phyloP scores from a whole-genome alignment of 495 filamentous ascomycete genomes.

The Lasiosphaeria hispida region DNA sequence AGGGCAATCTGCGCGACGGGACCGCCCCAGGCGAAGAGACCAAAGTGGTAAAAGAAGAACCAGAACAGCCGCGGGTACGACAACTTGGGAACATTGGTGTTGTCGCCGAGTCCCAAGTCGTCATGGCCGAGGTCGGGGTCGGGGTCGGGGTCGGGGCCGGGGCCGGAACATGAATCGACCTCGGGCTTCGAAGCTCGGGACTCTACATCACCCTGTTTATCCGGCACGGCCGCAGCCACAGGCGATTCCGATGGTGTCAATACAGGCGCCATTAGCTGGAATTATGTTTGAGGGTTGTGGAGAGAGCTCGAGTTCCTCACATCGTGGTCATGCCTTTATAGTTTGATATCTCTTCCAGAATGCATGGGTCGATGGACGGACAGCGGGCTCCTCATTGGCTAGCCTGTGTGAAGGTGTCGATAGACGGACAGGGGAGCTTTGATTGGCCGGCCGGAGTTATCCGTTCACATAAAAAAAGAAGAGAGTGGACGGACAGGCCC shows the following conservation, averaged over 20 bases:
- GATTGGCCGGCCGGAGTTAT: slow-evolving; percentile 8
- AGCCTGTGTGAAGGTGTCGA: background rate
- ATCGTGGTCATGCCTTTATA: background rate
- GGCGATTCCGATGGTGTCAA: background rate
- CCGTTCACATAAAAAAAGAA: no score
- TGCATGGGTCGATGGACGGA: slow-evolving; percentile 13
- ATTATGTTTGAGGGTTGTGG: no score
- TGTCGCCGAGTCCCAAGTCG: slow-evolving; percentile 9
- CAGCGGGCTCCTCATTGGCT: slow-evolving; percentile 5
- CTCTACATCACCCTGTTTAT: slow-evolving; percentile 6
- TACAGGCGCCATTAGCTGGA: no score
- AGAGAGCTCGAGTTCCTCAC: no score
- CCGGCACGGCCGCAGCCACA: slow-evolving; percentile 5
- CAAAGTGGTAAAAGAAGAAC: slow-evolving; percentile 20
- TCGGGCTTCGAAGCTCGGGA: background rate
- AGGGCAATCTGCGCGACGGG: slow-evolving; percentile 14
- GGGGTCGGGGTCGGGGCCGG: no score
- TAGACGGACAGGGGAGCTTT: background rate
- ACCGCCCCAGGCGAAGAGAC: slow-evolving; percentile 17
- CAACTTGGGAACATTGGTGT: slow-evolving; percentile 11
- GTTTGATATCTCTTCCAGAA: background rate
- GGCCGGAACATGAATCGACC: no score
- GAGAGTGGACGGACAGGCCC: slow-evolving; percentile 1
- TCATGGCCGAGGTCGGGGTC: background rate
- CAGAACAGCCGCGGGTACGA: slow-evolving; percentile 12